Evolutionary conservation across 2,329 filamentous ascomycete genomes (phyloP), one percentile per base, ranked within the genome.

Genomic region (Colletotrichum liriopes): DNA sequence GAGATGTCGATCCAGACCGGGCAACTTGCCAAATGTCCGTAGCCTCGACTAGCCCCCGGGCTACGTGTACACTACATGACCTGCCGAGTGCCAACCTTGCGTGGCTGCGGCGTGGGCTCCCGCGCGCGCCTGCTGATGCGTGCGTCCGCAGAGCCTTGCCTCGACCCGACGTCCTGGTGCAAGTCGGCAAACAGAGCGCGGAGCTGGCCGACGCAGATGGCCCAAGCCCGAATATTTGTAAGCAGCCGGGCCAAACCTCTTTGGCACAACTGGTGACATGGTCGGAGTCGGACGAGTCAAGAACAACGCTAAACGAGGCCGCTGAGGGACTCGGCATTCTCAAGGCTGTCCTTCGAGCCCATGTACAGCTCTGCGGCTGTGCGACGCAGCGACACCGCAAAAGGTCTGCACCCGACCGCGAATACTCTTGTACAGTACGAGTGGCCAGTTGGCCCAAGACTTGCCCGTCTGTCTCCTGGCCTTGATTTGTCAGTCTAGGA

Each of bases 51-150:
- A 47, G 41, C 29, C 6, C 39, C 43, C 20, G 20, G 20, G 56
- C 39, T 32, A 60, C 41, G 35, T 41, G 35, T 12, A 58, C 54
- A 39, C 18, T 12, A 58, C 54, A 39, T 26, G 37, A 7, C n/a
- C 35, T 58, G 20, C 54, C 54, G 16, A 39, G 29, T 47, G 43
- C n/a, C 43, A 9, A n/a, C 5, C 9, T 11, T 39, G 14, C 35
- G 12, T 56, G 20, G 54, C 37, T 39, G 35, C 35, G 12, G 14
- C 12, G 35, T 39, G 35, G n/a, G 23, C 23, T 29, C 39, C 35
- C 54, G 55, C 55, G 55, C 55, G 55, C 37, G 55, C 55, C 37
- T 59, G 55, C n/a, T 43, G 37, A 43, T 59, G 35, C 37, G 26
- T 55, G 18, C 32, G 35, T n/a, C 29, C 18, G 9, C 52, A 7